Conservation (phyloP, 805 yeast genomes). For the Hanseniaspora meyeri region DNA sequence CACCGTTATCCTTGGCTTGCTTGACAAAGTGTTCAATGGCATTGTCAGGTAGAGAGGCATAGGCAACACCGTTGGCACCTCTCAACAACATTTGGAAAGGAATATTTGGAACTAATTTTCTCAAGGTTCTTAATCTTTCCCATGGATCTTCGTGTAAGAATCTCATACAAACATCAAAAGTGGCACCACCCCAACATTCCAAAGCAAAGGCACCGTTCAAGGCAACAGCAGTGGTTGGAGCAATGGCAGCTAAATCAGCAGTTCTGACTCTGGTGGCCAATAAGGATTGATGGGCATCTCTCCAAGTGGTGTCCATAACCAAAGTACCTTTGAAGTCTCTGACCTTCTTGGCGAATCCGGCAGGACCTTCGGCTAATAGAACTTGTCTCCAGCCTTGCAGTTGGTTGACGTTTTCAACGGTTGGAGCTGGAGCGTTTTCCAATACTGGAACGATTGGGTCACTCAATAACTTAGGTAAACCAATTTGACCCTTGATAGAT, state of each 20-base stretch:
- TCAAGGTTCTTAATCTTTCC: constrained; percentile 81
- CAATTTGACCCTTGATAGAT: constrained; percentile 89
- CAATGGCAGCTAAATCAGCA: constrained; percentile 78
- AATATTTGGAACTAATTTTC: constrained; percentile 88
- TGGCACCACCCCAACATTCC: constrained; percentile 99
- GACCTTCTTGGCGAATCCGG: constrained; percentile 76
- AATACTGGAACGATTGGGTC: constrained; percentile 68
- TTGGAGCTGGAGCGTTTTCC: constrained; percentile 43
- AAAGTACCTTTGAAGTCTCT: constrained; percentile 75
- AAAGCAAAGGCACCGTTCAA: constrained; percentile 81
- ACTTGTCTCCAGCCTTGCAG: constrained; percentile 78
- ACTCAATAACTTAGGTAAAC: constrained; percentile 67
- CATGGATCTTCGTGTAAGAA: constrained; percentile 98
- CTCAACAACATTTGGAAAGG: constrained; percentile 98
- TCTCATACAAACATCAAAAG: constrained; percentile 97
- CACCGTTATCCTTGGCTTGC: constrained; percentile 92
- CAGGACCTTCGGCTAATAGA: constrained; percentile 75
- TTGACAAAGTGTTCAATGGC: constrained; percentile 94
- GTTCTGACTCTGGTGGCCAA: constrained; percentile 97
- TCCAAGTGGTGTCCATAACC: constrained; percentile 98
- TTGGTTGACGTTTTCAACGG: constrained; percentile 36
- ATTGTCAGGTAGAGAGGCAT: constrained; percentile 93
- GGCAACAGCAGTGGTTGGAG: constrained; percentile 87
- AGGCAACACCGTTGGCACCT: constrained; percentile 99
- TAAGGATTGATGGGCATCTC: constrained; percentile 98